Base-by-base conservation (phyloP, 2,329 filamentous ascomycete species). In the Drechslera avenae region DNA sequence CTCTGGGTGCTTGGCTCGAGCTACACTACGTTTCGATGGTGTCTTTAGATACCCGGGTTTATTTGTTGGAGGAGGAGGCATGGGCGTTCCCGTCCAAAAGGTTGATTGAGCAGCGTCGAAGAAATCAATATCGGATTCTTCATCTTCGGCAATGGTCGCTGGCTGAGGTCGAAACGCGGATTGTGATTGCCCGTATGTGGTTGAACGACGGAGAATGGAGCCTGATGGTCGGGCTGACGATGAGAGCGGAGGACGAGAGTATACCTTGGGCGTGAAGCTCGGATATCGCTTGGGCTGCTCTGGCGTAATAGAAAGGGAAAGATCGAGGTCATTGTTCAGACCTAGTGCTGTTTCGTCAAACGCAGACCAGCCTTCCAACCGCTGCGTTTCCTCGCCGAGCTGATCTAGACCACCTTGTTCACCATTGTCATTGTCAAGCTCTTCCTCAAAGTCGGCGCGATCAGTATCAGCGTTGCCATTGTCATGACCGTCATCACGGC, bases 1-100 rank as follows among this genome's bases (percentile, higher is more conserved):
- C 26, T 68, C 66, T 8, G 63, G 61, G 8, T 68, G 58, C 48
- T 72, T 74, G 1, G 66, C 62, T 1, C 73, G 57, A 2, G 66
- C 73, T 1, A 74, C 64, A 37, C 60, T 66, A 18, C 74, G 68
- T 49, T 76, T 76, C 34, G 74, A 77, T 0, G 78, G 78, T 23
- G 78, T 79, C 32, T 78, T 76, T 47, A 80, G 71, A 45, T 81
- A 80, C 0, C 74, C 75, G 7, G 68, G 59, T 47, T 57, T 64
- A 14, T 43, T 36, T 12, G 40, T 54, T 18, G 50, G 21, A 18
- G 57, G 44, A 9, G 56, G 54, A 4, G 57, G 62, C 48, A 62
- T 58, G 13, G 62, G 67, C 5, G 64, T 73, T 18, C 56, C 60
- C 8, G 67, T 59, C 66, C 57, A 69, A 39, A 70, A 69, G 2